Conservation (phyloP, 2,329 filamentous ascomycete genomes). For the Talaromyces pinophilus region DNA sequence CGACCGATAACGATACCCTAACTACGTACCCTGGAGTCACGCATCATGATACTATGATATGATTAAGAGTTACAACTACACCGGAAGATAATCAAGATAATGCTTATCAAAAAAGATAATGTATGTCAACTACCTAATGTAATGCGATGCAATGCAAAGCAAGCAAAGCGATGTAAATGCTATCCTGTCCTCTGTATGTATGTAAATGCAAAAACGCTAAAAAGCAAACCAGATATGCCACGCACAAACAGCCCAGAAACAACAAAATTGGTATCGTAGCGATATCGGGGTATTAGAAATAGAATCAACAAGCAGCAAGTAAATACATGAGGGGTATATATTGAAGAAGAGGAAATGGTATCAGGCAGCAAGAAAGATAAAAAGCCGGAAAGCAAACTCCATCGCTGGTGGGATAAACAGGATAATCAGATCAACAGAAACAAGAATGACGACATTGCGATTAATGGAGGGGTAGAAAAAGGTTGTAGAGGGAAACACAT, state of each 20-base stretch:
- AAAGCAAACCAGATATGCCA: slow-evolving; percentile 7
- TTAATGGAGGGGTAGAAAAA: background rate
- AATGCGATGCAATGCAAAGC: slow-evolving; percentile 1
- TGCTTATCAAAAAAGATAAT: slow-evolving; percentile 1
- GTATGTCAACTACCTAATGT: slow-evolving; percentile 7
- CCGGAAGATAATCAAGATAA: background rate
- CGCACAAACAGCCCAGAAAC: background rate
- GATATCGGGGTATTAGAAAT: slow-evolving; percentile 16
- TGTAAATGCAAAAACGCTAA: slow-evolving; percentile 4
- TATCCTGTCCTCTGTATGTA: slow-evolving; percentile 5
- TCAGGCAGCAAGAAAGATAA: slow-evolving; percentile 1
- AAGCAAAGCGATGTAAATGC: background rate
- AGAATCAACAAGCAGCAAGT: background rate
- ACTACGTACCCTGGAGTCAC: no score
- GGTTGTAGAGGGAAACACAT: slow-evolving; percentile 5
- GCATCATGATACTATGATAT: background rate
- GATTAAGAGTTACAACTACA: slow-evolving; percentile 4
- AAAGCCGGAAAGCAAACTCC: slow-evolving; percentile 5
- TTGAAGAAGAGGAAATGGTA: background rate
- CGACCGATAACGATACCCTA: background rate
- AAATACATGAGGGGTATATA: slow-evolving; percentile 21
- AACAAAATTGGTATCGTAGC: slow-evolving; percentile 16
- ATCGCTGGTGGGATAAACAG: slow-evolving; percentile 5
- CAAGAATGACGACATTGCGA: background rate
- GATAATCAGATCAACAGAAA: background rate